A percentile compares a stretch with the other conserved stretches of the same genome.
phyloP scores from a whole-genome alignment of 768 basidiomycete species.

The Chalciporus piperatus region DNA sequence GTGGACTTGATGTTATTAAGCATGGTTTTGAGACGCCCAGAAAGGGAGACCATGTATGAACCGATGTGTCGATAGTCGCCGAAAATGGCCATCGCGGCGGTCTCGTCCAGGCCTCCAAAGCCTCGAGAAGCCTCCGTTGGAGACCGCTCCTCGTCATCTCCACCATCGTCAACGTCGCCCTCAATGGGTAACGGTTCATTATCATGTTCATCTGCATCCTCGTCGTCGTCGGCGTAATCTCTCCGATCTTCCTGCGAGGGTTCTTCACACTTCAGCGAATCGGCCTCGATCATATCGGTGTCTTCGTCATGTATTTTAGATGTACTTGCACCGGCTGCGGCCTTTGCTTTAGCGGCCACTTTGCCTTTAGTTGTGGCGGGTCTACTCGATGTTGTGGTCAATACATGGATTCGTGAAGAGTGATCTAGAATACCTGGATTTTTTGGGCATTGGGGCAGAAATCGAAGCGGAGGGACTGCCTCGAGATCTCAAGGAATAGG shows the following conservation, averaged over 20 bases:
- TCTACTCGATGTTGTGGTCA: slow-evolving; percentile 30
- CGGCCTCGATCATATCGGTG: slow-evolving; percentile 71
- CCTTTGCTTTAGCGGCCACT: slow-evolving; percentile 53
- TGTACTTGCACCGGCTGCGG: slow-evolving; percentile 56
- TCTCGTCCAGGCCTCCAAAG: slow-evolving; percentile 61
- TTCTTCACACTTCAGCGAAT: slow-evolving; percentile 45
- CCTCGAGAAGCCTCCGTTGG: slow-evolving; percentile 35
- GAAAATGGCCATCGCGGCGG: slow-evolving; percentile 75
- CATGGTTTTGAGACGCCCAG: slow-evolving; percentile 85
- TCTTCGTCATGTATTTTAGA: slow-evolving; percentile 70
- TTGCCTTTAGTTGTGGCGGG: slow-evolving; percentile 57
- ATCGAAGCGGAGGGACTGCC: slow-evolving; percentile 39
- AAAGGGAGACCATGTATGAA: slow-evolving; percentile 90
- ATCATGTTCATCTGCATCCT: slow-evolving; percentile 47
- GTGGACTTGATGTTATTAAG: slow-evolving; percentile 83
- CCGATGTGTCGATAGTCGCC: slow-evolving; percentile 87
- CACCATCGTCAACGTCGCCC: slow-evolving; percentile 45
- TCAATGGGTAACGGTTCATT: slow-evolving; percentile 45
- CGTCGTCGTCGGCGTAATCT: slow-evolving; percentile 42
- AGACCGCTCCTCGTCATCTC: slow-evolving; percentile 37
- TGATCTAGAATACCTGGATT: slow-evolving; percentile 51
- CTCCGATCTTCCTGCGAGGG: slow-evolving; percentile 46
- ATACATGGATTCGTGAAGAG: slow-evolving; percentile 7
- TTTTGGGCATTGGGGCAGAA: slow-evolving; percentile 67
- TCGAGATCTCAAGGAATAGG: slow-evolving; percentile 70